Evolutionary conservation across 2,329 filamentous ascomycete species (phyloP).

Genomic region (Aspergillus fructus): DNA sequence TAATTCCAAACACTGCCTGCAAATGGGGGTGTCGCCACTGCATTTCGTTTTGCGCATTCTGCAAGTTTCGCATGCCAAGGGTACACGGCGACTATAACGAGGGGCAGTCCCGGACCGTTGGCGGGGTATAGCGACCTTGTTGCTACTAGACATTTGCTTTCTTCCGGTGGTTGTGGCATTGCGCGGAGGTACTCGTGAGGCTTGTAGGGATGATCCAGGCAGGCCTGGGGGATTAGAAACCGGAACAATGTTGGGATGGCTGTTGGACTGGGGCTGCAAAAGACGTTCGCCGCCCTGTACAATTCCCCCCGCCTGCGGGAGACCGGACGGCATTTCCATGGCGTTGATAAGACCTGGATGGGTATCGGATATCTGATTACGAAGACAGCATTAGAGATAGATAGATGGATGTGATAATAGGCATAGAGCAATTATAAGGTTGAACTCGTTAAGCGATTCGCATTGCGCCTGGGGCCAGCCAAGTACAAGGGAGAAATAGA

Average conservation of each 20-base stretch:
- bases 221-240: constrained; percentile 13
- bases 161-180: constrained; percentile 9
- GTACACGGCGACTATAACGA: constrained; percentile 29
- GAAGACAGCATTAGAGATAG: neutral
- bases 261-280: constrained; percentile 10
- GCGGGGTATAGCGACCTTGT: constrained; percentile 35
- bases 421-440: neutral
- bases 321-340: constrained; percentile 16
- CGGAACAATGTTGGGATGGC: constrained; percentile 8
- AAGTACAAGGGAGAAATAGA: neutral
- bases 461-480: constrained; percentile 1
- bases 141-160: constrained; percentile 13
- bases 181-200: constrained; percentile 6
- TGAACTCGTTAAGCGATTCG: neutral
- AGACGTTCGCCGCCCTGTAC: constrained; percentile 11
- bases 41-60: constrained; percentile 46
- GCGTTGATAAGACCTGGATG: neutral
- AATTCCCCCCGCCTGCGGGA: constrained; percentile 9
- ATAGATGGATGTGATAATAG: neutral
- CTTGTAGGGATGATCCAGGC: constrained; percentile 1
- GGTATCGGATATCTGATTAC: neutral
- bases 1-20: constrained; percentile 41
- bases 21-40: constrained; percentile 42
- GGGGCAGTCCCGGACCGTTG: constrained; percentile 18
- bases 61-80: constrained; percentile 44